Evolutionary conservation across 805 yeast genomes (phyloP).

Genomic region (Sungouiella thailandica): DNA sequence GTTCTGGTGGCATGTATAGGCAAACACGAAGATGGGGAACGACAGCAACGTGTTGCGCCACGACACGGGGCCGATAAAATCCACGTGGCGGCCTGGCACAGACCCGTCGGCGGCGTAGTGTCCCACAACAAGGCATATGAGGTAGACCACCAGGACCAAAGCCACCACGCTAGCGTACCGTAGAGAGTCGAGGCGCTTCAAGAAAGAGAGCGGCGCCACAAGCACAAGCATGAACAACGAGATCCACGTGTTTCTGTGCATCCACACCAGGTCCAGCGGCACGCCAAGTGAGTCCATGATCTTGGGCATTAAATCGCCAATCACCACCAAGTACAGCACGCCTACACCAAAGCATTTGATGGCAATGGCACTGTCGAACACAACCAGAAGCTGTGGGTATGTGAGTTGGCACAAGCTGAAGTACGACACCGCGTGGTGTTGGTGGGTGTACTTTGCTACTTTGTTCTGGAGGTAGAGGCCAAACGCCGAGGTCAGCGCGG

Average conservation of each 20-base stretch:
- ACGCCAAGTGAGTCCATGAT: slow-evolving; percentile 32
- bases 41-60: slow-evolving; percentile 46
- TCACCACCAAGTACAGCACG: slow-evolving; percentile 62
- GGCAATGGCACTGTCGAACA: slow-evolving; percentile 70
- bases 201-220: slow-evolving; percentile 59
- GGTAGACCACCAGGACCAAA: slow-evolving; percentile 71
- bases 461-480: slow-evolving; percentile 63
- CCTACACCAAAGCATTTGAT: slow-evolving; percentile 79
- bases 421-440: slow-evolving; percentile 37
- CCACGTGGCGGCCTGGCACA: slow-evolving; percentile 13
- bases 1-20: slow-evolving; percentile 94
- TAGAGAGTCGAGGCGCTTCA: slow-evolving; percentile 73
- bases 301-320: slow-evolving; percentile 73
- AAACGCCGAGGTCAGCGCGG: slow-evolving; percentile 61
- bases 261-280: slow-evolving; percentile 15
- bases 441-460: slow-evolving; percentile 49
- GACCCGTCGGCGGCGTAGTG: slow-evolving; percentile 41
- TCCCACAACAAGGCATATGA: slow-evolving; percentile 65
- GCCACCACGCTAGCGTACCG: slow-evolving; percentile 85
- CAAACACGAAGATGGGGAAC: slow-evolving; percentile 89
- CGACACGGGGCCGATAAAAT: slow-evolving; percentile 37
- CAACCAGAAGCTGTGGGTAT: slow-evolving; percentile 59
- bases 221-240: slow-evolving; percentile 44
- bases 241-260: slow-evolving; percentile 50
- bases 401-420: slow-evolving; percentile 50